Evolutionary conservation across 1,284 basidiomycete species (phyloP).

Genomic region (Peniophora sp.): DNA sequence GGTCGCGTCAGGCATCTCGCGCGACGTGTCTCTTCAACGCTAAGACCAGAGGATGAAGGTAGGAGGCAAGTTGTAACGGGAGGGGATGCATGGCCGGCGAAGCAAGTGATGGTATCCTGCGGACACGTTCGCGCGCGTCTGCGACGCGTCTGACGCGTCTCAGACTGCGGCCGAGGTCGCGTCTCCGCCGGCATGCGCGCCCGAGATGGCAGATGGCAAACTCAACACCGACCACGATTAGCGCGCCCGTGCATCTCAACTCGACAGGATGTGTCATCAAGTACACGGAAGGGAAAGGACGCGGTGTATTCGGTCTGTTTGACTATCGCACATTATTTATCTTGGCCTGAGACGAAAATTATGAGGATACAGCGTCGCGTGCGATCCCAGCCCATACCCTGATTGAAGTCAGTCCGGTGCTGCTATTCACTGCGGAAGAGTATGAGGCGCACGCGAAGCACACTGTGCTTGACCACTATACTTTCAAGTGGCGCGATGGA

Average conservation of each 20-base stretch:
- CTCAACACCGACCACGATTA: constrained; percentile 1
- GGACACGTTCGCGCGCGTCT: constrained; percentile 5
- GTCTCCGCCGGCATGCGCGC: constrained; percentile 7
- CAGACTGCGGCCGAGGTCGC: constrained; percentile 4
- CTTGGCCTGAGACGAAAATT: not conserved
- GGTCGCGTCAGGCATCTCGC: constrained; percentile 9
- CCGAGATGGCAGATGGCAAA: not conserved
- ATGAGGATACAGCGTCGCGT: constrained; percentile 39
- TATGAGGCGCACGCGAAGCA: constrained; percentile 62
- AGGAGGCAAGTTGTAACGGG: not conserved
- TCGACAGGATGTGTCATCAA: constrained; percentile 26
- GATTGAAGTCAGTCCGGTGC: constrained; percentile 82
- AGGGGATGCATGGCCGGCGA: constrained; percentile 1
- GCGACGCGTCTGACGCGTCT: not conserved
- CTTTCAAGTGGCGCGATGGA: constrained; percentile 76
- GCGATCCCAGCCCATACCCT: constrained; percentile 56
- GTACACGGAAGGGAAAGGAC: constrained; percentile 40
- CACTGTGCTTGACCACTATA: constrained; percentile 78
- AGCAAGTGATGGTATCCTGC: not conserved
- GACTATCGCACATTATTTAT: too few relatives aligned
- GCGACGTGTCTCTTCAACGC: not conserved
- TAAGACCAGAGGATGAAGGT: not conserved
- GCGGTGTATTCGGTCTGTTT: constrained; percentile 54
- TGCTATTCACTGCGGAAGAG: constrained; percentile 68
- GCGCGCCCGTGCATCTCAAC: constrained; percentile 25